Evolutionary conservation across 2,329 filamentous ascomycete species (phyloP), one percentile per base, ranked within the genome.

Genomic region (Nemania sp.): DNA sequence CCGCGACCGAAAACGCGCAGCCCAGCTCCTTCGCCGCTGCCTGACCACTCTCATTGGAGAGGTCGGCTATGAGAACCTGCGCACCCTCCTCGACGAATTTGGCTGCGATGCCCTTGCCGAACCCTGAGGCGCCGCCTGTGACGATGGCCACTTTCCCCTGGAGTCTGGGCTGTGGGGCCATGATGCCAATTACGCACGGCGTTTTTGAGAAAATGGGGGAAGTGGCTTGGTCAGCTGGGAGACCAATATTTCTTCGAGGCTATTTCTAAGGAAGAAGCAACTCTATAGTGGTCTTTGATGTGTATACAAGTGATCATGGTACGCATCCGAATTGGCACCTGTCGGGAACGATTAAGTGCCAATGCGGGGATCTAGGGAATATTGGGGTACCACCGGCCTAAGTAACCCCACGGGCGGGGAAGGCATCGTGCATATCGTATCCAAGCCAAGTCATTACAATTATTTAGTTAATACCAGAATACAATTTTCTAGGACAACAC

Each of bases 51-150:
- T 75, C 69, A 14, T 77, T 70, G 24, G 82, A 80, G 54, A 88
- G 74, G 66, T 88, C 85, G 2, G 81, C 81, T 48, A 88, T 79
- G 45, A 88, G 68, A 28, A 88, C 83, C 57, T 77, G 77, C 44
- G 78, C 79, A 33, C 84, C 84, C 69, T 88, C 83, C 20, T 76
- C 66, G 5, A 78, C 74, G 66, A 86, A 86, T 49, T 80, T 80
- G 49, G 77, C 72, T 0, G 79, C 80, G 47, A 87, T 86, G 28
- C 79, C 83, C 51, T 79, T 81, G 49, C 84, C 84, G 60, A 88
- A 88, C 2, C 85, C 85, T 9, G 80, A 82, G 2, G 81, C 83
- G 6, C 75, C 84, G 42, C 84, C 82, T 55, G 72, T 77, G 55
- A 77, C 67, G 55, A 78, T 72, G 62, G 72, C 74, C 3, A 73